Evolutionary conservation across 768 basidiomycete species (phyloP).

Genomic region (Leccinum subtestaceum): DNA sequence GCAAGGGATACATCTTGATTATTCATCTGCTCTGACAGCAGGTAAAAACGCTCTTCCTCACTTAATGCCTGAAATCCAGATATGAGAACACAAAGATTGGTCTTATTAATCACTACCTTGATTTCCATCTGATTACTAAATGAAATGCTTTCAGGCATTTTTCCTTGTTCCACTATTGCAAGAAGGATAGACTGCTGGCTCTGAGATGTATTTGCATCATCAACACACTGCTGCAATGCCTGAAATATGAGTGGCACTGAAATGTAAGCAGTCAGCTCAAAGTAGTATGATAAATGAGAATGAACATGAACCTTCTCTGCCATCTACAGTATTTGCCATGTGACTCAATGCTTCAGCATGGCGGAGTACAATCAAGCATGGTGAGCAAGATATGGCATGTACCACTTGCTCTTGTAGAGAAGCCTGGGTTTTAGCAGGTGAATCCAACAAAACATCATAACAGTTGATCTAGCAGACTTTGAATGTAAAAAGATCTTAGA

Average conservation of each 20-base stretch:
- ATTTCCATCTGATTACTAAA: slow-evolving; percentile 87
- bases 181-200: slow-evolving; percentile 75
- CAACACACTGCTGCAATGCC: slow-evolving; percentile 61
- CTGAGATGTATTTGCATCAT: slow-evolving; percentile 52
- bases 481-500: neutral
- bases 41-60: slow-evolving; percentile 67
- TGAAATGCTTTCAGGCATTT: slow-evolving; percentile 59
- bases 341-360: slow-evolving; percentile 79
- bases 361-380: slow-evolving; percentile 79
- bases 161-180: slow-evolving; percentile 67
- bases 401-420: slow-evolving; percentile 71
- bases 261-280: neutral
- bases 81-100: neutral
- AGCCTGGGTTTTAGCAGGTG: slow-evolving; percentile 69
- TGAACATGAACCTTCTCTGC: slow-evolving; percentile 48
- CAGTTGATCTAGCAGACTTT: slow-evolving; percentile 68
- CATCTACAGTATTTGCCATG: slow-evolving; percentile 56
- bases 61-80: slow-evolving; percentile 61
- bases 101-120: slow-evolving; percentile 45
- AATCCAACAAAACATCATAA: slow-evolving; percentile 79
- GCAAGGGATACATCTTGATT: slow-evolving; percentile 45
- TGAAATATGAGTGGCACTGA: slow-evolving; percentile 59
- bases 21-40: slow-evolving; percentile 45
- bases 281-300: neutral
- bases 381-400: slow-evolving; percentile 72